Conservation (phyloP, 2,329 filamentous ascomycete species). For the Cladophialophora bantiana region DNA sequence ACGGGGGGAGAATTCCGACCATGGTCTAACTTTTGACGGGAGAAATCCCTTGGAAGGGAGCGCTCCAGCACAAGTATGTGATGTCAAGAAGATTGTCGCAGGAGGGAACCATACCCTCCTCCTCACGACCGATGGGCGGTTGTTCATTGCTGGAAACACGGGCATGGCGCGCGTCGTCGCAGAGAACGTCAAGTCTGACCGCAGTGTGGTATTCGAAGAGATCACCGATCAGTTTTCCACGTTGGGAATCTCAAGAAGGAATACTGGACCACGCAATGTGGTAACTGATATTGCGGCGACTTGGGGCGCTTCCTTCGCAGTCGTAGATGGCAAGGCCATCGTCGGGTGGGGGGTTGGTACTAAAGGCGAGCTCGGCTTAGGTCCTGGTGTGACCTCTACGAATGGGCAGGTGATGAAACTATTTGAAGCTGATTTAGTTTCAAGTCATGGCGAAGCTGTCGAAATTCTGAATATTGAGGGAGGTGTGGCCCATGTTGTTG, state of each 20-base stretch:
- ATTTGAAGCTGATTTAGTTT: constrained; percentile 22
- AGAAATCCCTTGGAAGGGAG: no score
- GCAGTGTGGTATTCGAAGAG: constrained; percentile 22
- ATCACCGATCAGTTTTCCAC: not conserved
- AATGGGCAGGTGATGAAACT: constrained; percentile 9
- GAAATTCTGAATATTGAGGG: constrained; percentile 59
- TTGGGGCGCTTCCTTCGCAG: constrained; percentile 76
- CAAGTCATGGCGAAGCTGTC: not conserved
- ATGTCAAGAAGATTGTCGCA: constrained; percentile 55
- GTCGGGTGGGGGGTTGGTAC: constrained; percentile 70
- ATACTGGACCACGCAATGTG: not conserved
- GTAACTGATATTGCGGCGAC: constrained; percentile 69
- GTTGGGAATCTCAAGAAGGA: not conserved
- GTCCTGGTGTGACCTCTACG: constrained; percentile 45
- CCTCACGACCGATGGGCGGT: constrained; percentile 63
- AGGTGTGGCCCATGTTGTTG: constrained; percentile 79
- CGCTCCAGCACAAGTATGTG: not conserved
- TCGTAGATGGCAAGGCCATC: constrained; percentile 57
- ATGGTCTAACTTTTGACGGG: no score
- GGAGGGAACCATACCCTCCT: constrained; percentile 90
- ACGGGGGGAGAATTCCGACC: no score
- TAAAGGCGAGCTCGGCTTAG: constrained; percentile 76
- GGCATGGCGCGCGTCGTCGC: constrained; percentile 49
- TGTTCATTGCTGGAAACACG: constrained; percentile 70
- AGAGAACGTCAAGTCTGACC: not conserved